Base-by-base conservation (phyloP, 2,329 filamentous ascomycete genomes). In the Fusarium temperatum region DNA sequence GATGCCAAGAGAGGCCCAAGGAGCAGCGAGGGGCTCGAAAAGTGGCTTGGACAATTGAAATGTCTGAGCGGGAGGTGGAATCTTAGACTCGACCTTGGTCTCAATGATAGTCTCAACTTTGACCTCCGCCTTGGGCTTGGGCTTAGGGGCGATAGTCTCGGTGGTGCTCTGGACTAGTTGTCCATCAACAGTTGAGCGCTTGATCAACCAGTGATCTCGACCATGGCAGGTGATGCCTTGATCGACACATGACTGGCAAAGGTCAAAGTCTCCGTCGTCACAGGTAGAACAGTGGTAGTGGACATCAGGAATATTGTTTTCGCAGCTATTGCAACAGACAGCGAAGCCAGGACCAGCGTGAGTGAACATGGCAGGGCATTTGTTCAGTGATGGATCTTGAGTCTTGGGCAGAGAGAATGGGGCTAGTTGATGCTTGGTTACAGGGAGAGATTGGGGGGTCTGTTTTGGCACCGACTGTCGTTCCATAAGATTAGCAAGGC, bases 221-320 rank as follows among this genome's bases (percentile, higher is more conserved):
- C 91, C 91, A 72, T 91, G 89, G 85, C 97, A 99, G 45, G 93
- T 89, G 66, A 93, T 87, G 72, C 95, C 95, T 47, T 87, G 85
- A 56, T 91, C 88, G 54, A 98, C 90, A 79, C 96, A 99, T 11
- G 86, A 83, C 73, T 91, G 88, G 87, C 97, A 99, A 36, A 99
- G 89, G 80, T 99, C 96, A 79, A 95, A 99, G 82, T 99, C 96
- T 45, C 96, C 96, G 65, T 93, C 90, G 74, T 98, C 94, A 81
- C 96, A 99, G 66, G 93, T 94, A 75, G 93, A 93, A 87, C 97
- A 99, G 84, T 99, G 96, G 83, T 94, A 99, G 83, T 99, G 96
- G 58, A 91, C 89, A 77, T 94, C 91, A 35, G 92, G 89, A 78
- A 98, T 94, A 47, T 91, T 89, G 70, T 86, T 87, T 75, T 94